These are phyloP conservation scores for Moricandia arvensis DNA, from an alignment of 345 rosid species.

Conservation along the genomic window DNA sequence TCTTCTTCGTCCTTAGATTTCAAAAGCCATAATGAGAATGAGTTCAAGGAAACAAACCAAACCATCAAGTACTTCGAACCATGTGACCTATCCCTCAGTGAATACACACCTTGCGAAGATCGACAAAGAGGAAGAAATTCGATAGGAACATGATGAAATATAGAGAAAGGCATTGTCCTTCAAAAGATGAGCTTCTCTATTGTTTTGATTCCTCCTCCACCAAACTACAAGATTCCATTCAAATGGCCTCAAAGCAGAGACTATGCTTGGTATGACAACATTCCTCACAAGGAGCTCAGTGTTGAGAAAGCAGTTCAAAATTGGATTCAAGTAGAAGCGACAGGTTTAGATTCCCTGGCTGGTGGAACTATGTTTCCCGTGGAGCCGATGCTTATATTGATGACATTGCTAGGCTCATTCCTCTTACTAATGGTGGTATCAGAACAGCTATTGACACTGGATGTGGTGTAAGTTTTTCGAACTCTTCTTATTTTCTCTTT, in stretches of 20 bases:
- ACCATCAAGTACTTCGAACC: constrained; percentile 46
- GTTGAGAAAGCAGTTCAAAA: constrained; percentile 97
- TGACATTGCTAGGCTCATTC: constrained; percentile 70
- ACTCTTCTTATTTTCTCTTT: neutral
- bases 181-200: constrained; percentile 58
- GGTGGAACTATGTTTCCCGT: constrained; percentile 90
- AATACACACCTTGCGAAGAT: constrained; percentile 88
- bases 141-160: constrained; percentile 80
- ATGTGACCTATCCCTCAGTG: constrained; percentile 72
- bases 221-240: constrained; percentile 89
- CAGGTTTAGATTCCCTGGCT: constrained; percentile 92
- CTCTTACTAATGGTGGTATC: constrained; percentile 69
- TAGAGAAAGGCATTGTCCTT: constrained; percentile 93
- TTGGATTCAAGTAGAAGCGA: constrained; percentile 92
- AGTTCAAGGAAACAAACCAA: constrained; percentile 41
- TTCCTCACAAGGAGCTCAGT: constrained; percentile 92
- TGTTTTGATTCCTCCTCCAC: constrained; percentile 93
- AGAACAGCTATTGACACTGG: constrained; percentile 95
- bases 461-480: constrained; percentile 70
- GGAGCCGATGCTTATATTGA: constrained; percentile 97
- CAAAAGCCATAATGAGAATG: constrained; percentile 66
- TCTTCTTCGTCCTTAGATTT: constrained; percentile 58
- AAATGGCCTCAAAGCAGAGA: constrained; percentile 98
- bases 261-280: constrained; percentile 91
- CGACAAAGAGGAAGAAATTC: constrained; percentile 66